Base-by-base conservation (phyloP, 1,284 basidiomycete genomes). In the Vanrija humicola region DNA sequence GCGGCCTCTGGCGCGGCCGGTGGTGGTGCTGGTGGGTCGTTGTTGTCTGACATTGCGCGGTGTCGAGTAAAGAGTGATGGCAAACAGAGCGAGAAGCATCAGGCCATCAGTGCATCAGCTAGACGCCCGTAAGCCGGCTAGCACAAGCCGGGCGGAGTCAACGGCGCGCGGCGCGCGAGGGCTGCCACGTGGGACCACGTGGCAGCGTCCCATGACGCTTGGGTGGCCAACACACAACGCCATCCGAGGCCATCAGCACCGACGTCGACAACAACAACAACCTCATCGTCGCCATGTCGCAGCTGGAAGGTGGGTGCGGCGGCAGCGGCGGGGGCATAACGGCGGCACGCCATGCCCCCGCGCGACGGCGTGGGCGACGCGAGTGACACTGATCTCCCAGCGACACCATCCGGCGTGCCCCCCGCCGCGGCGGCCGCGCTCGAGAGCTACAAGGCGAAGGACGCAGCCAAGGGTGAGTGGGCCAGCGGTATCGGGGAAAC, bases 361-460 rank as follows among this genome's bases (percentile, higher is more conserved):
- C 43, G 21, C 26, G 16, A 7, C 26, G 2, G 21, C 14, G 14
- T 23, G n/a, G 3, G 8, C 8, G 18, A 9, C 15, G 39, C 39
- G 38, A 10, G 29, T 15, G 19, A 26, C 48, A 43, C 28, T 47
- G 39, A 43, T 43, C 0, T 48, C 56, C 52, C 43, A 29, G 50
- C 48, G 40, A 43, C 43, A 21, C 21, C 46, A 43, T 51, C 58
- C 28, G 34, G 53, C 25, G 55, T 62, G 51, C 61, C 59, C 82
- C 84, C 29, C 1, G 58, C 51, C 18, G 64, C 66, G 18, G 75
- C 86, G 38, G 82, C 83, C 45, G 89, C 89, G 3, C 79, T 94
- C 51, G 89, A 91, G 65, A 80, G 81, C 0, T 91, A 91, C 80
- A 89, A 88, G 81, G 85, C 86, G 72, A 89, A 89, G 68, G 89